Conservation (phyloP, 306 rosid genomes). For the Acacia acuminata region DNA sequence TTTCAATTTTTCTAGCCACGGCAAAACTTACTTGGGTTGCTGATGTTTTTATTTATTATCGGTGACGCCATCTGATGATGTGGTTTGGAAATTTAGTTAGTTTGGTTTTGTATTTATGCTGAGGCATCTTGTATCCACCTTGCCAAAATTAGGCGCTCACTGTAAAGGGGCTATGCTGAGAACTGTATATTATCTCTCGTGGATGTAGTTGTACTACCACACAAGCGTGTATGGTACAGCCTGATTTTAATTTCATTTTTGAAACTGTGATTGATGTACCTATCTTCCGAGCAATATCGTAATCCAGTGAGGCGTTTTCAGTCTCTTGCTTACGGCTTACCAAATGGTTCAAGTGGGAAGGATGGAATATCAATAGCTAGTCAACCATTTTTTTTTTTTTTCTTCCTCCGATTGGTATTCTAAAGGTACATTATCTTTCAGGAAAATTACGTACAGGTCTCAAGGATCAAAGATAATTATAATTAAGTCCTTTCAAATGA, state of each 20-base stretch:
- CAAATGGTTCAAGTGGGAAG: conserved; percentile 9
- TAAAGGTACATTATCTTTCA: too few species aligned
- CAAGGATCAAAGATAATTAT: too few species aligned
- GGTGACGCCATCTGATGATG: conserved; percentile 27
- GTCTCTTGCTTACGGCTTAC: neutral
- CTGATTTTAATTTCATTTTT: neutral
- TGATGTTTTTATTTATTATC: conserved; percentile 47
- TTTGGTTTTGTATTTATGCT: conserved; percentile 31
- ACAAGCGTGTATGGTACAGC: too few species aligned
- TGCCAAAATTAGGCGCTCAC: conserved; percentile 28
- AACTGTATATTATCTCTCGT: conserved; percentile 32
- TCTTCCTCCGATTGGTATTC: too few species aligned
- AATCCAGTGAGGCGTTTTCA: neutral
- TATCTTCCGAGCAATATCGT: neutral
- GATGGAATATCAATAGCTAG: neutral
- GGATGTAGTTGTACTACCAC: conserved; percentile 7
- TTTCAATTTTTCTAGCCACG: conserved; percentile 35
- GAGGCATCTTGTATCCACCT: conserved; percentile 20
- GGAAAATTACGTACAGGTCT: too few species aligned
- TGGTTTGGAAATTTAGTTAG: conserved; percentile 27
- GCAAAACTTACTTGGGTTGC: conserved; percentile 24
- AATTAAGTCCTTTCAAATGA: too few species aligned
- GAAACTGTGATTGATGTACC: neutral
- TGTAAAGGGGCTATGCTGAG: conserved; percentile 32
- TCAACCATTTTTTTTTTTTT: too few species aligned